Base-by-base conservation (phyloP, 371 early-diverging fungal species). In the Lichtheimia ornata region DNA sequence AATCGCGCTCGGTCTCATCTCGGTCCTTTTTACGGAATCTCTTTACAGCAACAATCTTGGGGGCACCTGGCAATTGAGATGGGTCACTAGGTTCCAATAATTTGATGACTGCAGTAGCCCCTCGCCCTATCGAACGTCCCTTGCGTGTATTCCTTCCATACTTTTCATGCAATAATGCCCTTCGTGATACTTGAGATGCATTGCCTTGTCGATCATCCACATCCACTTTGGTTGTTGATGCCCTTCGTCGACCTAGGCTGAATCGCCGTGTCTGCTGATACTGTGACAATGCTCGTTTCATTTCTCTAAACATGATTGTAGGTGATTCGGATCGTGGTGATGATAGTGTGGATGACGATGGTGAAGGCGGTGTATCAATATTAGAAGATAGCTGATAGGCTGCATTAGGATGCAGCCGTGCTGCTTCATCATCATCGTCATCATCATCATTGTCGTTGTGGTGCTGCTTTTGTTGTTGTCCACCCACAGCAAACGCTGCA, bases 11-110 rank as follows among this genome's bases (percentile, higher is more conserved):
- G 17, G 45, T 58, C 14, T 74, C 74, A 30, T 67, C 64, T 63
- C 71, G 59, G 50, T 72, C 72, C 13, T 61, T 53, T 55, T 70
- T 76, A 15, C 67, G 70, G 49, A 76, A 79, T 40, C 63, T 62
- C 22, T 79, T 79, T 52, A 76, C 76, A 15, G 79, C 79, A 40
- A 79, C 58, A 3, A 58, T 44, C 5, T 11, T 28, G 25, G 59
- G 50, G 27, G 59, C 24, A 47, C 30, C 20, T 22, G 47, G 47
- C 22, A 47, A 22, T n/a, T 47, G 47, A 47, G 47, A 47, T 27
- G 22, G 43, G 9, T 49, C 25, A 17, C 40, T 45, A 28, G 47
- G 22, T 14, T 62, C 56, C 5, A 62, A 13, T 12, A 62, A 50
- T 30, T 56, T 58, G n/a, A 67, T 59, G 41, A 59, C 60, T 6